Base-by-base conservation (phyloP, 2,329 filamentous ascomycete species). In the Elsinoe perseae region DNA sequence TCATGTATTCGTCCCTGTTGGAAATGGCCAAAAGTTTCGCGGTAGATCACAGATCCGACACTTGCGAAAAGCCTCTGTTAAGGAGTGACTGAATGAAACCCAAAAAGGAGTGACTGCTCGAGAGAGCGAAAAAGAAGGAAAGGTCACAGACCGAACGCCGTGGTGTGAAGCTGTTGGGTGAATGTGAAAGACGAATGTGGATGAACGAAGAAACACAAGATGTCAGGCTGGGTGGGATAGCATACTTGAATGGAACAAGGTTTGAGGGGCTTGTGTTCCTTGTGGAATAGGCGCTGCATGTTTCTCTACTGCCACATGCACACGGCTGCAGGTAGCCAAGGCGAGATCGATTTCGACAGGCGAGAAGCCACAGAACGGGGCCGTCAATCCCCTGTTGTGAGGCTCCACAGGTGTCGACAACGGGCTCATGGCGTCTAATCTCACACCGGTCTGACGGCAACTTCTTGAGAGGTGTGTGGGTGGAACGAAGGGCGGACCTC, bases 101-200 rank as follows among this genome's bases (percentile, higher is more conserved):
- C n/a, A 27, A 32, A 54, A 54, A 44, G 52, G 52, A 54, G 52
- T 54, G 52, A 43, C 18, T 42, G 52, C 48, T 52, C 48, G 25
- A 32, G 9, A 36, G 48, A 52, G 48, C 48, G 48, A 32, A 34
- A 28, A 36, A 36, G 28, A 32, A 25, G 28, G 28, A 50, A 34
- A 18, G 48, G 48, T 52, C 48, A 52, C 48, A 52, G 48, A 52
- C 48, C 48, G 30, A 44, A 44, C 40, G 40, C 40, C 40, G 20
- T 44, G 18, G 40, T 44, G 40, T 44, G 16, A 38, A 32, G 30
- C 48, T 34, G 12, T 20, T 28, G 30, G 27, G 30, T 23, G 25
- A 52, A 34, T 27, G 28, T 32, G 28, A 25, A 38, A 18, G 48
- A 52, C 28, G 27, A 30, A 36, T 34, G 48, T 52, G 48, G 30